These are phyloP conservation scores for Nakataea oryzae DNA, from an alignment of 2,329 filamentous ascomycete species.

Conservation along the genomic window DNA sequence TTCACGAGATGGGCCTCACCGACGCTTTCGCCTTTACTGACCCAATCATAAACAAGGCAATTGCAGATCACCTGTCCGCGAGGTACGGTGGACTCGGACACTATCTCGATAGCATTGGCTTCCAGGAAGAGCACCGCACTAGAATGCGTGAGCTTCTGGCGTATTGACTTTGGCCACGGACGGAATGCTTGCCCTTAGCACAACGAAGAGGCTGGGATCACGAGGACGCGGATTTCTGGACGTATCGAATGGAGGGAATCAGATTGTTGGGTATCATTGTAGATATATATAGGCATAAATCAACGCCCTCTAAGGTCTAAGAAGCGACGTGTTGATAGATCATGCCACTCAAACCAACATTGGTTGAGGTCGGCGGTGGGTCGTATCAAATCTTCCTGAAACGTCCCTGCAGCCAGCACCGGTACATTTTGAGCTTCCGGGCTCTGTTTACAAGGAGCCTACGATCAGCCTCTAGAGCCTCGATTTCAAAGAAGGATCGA, in stretches of 20 bases:
- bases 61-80: conserved; percentile 45
- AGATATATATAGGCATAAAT: conserved; percentile 1
- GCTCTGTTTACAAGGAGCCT: conserved; percentile 88
- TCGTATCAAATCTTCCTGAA: conserved; percentile 55
- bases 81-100: conserved; percentile 54
- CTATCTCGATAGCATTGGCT: conserved; percentile 57
- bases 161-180: conserved; percentile 18
- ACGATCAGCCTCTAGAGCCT: conserved; percentile 75
- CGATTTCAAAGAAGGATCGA: conserved; percentile 50
- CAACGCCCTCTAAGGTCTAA: not conserved
- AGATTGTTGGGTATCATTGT: not conserved
- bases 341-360: not conserved
- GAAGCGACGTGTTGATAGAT: not conserved
- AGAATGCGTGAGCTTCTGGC: conserved; percentile 29
- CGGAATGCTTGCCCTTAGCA: not conserved
- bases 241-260: not conserved
- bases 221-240: not conserved
- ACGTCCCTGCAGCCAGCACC: conserved; percentile 86
- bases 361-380: not conserved
- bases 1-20: conserved; percentile 58
- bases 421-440: conserved; percentile 91
- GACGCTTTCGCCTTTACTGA: conserved; percentile 64
- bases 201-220: not conserved
- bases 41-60: conserved; percentile 47
- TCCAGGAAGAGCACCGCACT: conserved; percentile 31